phyloP scores from a whole-genome alignment of 345 rosid genomes.

The Eucalyptus pumila region DNA sequence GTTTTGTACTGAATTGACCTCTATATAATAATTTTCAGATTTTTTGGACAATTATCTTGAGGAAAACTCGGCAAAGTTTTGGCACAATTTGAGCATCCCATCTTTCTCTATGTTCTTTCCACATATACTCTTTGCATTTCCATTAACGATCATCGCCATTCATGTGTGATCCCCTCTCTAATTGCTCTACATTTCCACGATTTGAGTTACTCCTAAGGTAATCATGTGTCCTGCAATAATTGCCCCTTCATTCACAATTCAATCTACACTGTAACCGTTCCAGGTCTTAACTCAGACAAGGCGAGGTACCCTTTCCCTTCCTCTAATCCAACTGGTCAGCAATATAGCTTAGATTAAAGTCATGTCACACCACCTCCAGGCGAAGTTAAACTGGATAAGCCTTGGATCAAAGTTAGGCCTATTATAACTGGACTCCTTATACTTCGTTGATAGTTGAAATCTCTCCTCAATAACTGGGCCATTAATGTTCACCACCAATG shows the following conservation, averaged over 20 bases:
- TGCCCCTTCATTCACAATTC: background rate
- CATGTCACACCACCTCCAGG: background rate
- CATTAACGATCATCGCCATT: background rate
- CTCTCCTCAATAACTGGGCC: background rate
- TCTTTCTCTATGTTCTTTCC: background rate
- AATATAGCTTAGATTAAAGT: background rate
- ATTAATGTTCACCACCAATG: background rate
- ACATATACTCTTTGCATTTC: background rate
- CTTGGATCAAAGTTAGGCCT: background rate
- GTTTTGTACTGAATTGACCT: too few relatives aligned
- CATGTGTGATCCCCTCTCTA: background rate
- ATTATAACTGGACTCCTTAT: too few relatives aligned
- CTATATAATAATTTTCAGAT: too few relatives aligned
- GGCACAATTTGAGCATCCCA: background rate
- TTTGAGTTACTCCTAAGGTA: background rate
- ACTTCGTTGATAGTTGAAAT: background rate
- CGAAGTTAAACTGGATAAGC: background rate
- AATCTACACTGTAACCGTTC: background rate
- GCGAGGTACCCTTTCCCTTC: background rate
- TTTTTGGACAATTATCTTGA: too few relatives aligned
- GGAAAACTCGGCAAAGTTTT: background rate
- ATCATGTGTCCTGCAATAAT: rapidly evolving
- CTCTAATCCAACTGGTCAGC: background rate
- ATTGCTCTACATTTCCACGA: background rate
- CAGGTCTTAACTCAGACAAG: background rate